Evolutionary conservation across 1,284 basidiomycete species (phyloP), one percentile per base, ranked within the genome.

Genomic region (Ceratobasidium sp.): DNA sequence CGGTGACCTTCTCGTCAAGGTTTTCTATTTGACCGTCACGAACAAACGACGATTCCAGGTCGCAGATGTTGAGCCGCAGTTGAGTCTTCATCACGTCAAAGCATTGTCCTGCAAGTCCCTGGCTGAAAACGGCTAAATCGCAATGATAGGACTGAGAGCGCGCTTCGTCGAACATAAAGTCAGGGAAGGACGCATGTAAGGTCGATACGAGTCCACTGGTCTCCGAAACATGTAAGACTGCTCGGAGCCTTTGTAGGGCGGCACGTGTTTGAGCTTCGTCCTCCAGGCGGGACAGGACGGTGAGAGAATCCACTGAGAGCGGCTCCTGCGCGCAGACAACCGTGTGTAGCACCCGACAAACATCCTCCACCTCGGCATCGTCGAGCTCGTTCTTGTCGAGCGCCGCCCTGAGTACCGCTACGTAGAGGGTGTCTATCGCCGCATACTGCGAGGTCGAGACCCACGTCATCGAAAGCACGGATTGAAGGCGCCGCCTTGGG

Each of bases 321-420:
- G 58, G 58, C n/a, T 62, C 58, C 29, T 25, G 43, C 4, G 45
- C 58, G 20, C 58, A 62, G 6, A 62, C 10, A 12, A 62, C 58
- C 1, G 45, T 62, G 0, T 31, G 45, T 13, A 62, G 43, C 58
- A 62, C 31, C 10, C 22, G 29, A 15, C 1, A 6, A 43, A 62
- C 50, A 15, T 62, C 58, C 1, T 62, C 20, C 8, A 22, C 6
- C 31, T 62, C 58, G 1, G 8, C 1, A 5, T 7, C 31, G 5
- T 38, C 34, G 3, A 62, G 31, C 8, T 29, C 6, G 8, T 31
- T 29, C 17, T 62, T 22, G 3, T 38, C 31, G 10, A 62, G 29
- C 3, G 58, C 43, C 3, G 15, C 15, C 3, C 35, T 13, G 1
- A 62, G 45, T 13, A 62, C 47, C 2, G 15, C 27, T 8, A 6